These are phyloP conservation scores for Zymoseptoria passerinii DNA, from an alignment of 2,329 filamentous ascomycete genomes.

Conservation along the genomic window DNA sequence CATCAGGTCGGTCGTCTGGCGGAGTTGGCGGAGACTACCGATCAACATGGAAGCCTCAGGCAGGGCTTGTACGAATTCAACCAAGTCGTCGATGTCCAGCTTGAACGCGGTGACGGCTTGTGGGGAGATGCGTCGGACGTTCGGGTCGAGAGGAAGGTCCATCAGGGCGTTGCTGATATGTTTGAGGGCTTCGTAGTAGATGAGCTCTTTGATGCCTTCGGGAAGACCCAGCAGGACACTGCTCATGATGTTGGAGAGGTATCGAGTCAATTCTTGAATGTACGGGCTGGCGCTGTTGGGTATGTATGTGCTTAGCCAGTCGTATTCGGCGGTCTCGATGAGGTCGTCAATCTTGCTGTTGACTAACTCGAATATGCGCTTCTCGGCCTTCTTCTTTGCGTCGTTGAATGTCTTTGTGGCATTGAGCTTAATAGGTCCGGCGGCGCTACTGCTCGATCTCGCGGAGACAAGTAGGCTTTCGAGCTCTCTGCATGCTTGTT, in stretches of 20 bases:
- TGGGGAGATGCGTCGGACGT: constrained; percentile 79
- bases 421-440: constrained; percentile 67
- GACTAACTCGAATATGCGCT: constrained; percentile 95
- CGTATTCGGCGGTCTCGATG: constrained; percentile 93
- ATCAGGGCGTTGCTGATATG: constrained; percentile 62
- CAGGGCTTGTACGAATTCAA: constrained; percentile 76
- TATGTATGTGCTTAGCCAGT: constrained; percentile 63
- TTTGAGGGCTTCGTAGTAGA: constrained; percentile 92
- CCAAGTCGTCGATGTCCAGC: constrained; percentile 74
- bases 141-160: constrained; percentile 62
- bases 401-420: constrained; percentile 80
- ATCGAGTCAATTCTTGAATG: constrained; percentile 88
- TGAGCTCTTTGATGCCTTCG: constrained; percentile 90
- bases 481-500: constrained; percentile 81
- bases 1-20: constrained; percentile 86
- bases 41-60: constrained; percentile 73
- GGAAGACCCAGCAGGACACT: constrained; percentile 89
- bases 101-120: constrained; percentile 74
- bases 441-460: constrained; percentile 70
- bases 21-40: constrained; percentile 83
- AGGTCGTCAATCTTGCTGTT: constrained; percentile 98
- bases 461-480: constrained; percentile 79
- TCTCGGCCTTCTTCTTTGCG: constrained; percentile 93
- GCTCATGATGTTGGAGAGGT: constrained; percentile 93
- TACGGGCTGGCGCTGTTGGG: constrained; percentile 77